A percentile compares a stretch with the other conserved stretches of the same genome.
These are phyloP conservation scores for Boletus eberwhitei DNA, from an alignment of 768 basidiomycete species.

Conservation along the genomic window DNA sequence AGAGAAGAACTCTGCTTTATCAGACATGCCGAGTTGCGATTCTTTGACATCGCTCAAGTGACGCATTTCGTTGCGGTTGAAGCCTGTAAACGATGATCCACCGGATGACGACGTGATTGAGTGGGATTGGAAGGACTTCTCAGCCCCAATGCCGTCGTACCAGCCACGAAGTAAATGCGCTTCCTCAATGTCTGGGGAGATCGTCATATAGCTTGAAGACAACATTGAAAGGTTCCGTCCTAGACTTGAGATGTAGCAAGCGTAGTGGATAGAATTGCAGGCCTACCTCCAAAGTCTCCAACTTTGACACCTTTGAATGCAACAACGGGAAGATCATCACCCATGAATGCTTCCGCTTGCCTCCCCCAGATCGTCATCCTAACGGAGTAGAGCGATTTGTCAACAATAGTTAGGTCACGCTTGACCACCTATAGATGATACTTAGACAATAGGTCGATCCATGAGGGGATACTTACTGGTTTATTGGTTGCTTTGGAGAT, in stretches of 20 bases:
- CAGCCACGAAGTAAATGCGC: slow-evolving; percentile 86
- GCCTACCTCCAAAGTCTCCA: slow-evolving; percentile 80
- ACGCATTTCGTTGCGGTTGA: slow-evolving; percentile 72
- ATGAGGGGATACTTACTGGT: slow-evolving; percentile 39
- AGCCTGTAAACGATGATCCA: slow-evolving; percentile 39
- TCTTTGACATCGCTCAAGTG: slow-evolving; percentile 78
- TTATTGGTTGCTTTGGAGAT: slow-evolving; percentile 66
- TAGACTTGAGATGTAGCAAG: slow-evolving; percentile 27
- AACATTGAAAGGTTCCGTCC: slow-evolving; percentile 84
- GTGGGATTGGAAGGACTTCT: slow-evolving; percentile 69
- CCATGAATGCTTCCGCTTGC: slow-evolving; percentile 79
- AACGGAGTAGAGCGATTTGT: slow-evolving; percentile 72
- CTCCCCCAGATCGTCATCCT: slow-evolving; percentile 95
- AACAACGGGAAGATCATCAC: slow-evolving; percentile 62
- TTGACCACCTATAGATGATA: slow-evolving; percentile 62
- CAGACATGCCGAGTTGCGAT: slow-evolving; percentile 67
- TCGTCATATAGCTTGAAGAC: slow-evolving; percentile 73
- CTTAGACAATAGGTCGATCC: slow-evolving; percentile 1
- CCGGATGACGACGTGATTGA: slow-evolving; percentile 41
- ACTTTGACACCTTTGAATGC: slow-evolving; percentile 95
- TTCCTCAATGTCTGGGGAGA: slow-evolving; percentile 91
- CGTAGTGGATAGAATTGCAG: background rate
- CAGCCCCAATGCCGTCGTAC: slow-evolving; percentile 74
- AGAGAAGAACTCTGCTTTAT: slow-evolving; percentile 79
- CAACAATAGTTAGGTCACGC: slow-evolving; percentile 86